Percentiles rank a stretch among this genome's conserved stretches.
phyloP scores from a whole-genome alignment of 1,139 yeast species.

The Yarrowia galli region DNA sequence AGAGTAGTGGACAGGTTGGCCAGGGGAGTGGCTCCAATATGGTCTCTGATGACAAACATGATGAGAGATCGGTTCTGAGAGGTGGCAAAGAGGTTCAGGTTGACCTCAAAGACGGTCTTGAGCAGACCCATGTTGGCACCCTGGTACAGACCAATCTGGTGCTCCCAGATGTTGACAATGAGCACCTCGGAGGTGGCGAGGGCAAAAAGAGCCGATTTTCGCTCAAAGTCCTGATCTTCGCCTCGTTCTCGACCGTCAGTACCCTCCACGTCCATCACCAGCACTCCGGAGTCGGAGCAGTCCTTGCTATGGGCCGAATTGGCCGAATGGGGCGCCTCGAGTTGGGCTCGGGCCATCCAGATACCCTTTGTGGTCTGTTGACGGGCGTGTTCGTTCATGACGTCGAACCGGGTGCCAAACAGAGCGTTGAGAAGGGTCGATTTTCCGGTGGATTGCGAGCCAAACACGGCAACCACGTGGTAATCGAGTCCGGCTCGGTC shows the following conservation, averaged over 20 bases:
- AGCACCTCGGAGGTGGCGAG: slow-evolving; percentile 88
- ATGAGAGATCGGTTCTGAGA: slow-evolving; percentile 69
- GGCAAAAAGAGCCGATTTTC: slow-evolving; percentile 95
- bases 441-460: slow-evolving; percentile 96
- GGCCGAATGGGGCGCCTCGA: slow-evolving; percentile 41
- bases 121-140: slow-evolving; percentile 97
- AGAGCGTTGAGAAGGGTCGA: slow-evolving; percentile 85
- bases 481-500: slow-evolving; percentile 70
- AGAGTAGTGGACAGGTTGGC: slow-evolving; percentile 73
- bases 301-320: slow-evolving; percentile 29
- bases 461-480: slow-evolving; percentile 94
- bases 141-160: slow-evolving; percentile 94
- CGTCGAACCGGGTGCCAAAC: slow-evolving; percentile 88
- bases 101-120: slow-evolving; percentile 95
- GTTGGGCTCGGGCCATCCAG: slow-evolving; percentile 72
- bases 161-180: slow-evolving; percentile 95
- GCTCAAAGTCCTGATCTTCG: slow-evolving; percentile 96
- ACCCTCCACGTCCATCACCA: slow-evolving; percentile 96
- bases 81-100: slow-evolving; percentile 73
- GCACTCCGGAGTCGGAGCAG: slow-evolving; percentile 51
- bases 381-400: slow-evolving; percentile 82
- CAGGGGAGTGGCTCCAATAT: slow-evolving; percentile 85
- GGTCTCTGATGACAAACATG: slow-evolving; percentile 90
- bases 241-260: slow-evolving; percentile 98
- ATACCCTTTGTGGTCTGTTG: slow-evolving; percentile 93